Evolutionary conservation across 1,284 basidiomycete species (phyloP).

Genomic region (Tilletia horrida): DNA sequence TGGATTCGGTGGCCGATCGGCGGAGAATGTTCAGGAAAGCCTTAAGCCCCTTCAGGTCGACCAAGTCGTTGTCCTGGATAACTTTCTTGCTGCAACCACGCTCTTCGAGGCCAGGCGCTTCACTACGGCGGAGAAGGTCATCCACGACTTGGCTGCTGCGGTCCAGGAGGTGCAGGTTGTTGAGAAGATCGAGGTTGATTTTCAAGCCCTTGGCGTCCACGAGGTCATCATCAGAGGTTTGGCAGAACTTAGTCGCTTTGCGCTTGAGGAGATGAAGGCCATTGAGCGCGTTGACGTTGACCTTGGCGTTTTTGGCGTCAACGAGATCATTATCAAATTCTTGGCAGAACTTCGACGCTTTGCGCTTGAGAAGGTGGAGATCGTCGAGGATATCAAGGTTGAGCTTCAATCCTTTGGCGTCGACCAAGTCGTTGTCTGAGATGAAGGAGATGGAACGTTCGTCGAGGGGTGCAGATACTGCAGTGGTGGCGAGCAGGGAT

Average conservation of each 20-base stretch:
- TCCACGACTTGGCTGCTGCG: not conserved
- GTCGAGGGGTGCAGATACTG: not conserved
- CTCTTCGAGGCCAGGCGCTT: not conserved
- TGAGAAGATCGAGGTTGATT: slow-evolving; percentile 1
- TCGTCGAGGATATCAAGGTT: not conserved
- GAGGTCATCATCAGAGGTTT: not conserved
- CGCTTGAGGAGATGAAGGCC: not conserved
- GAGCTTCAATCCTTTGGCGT: slow-evolving; percentile 1
- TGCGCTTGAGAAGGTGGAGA: slow-evolving; percentile 1
- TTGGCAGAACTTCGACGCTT: not conserved
- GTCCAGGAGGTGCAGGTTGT: slow-evolving; percentile 1
- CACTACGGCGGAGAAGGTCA: not conserved
- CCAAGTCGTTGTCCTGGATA: not conserved
- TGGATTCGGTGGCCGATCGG: not conserved
- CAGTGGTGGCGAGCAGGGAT: not conserved
- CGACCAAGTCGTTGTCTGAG: not conserved
- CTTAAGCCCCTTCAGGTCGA: slow-evolving; percentile 4
- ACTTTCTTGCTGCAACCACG: not conserved
- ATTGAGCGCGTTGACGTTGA: not conserved
- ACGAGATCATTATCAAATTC: not conserved
- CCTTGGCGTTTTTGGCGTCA: not conserved
- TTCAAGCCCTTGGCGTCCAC: not conserved
- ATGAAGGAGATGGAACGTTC: slow-evolving; percentile 6
- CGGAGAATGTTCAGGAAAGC: slow-evolving; percentile 11
- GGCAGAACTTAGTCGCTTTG: not conserved